A percentile compares a stretch with the other conserved stretches of the same genome.
phyloP scores from a whole-genome alignment of 2,329 filamentous ascomycete species.

The Phaeosphaeria sp. region DNA sequence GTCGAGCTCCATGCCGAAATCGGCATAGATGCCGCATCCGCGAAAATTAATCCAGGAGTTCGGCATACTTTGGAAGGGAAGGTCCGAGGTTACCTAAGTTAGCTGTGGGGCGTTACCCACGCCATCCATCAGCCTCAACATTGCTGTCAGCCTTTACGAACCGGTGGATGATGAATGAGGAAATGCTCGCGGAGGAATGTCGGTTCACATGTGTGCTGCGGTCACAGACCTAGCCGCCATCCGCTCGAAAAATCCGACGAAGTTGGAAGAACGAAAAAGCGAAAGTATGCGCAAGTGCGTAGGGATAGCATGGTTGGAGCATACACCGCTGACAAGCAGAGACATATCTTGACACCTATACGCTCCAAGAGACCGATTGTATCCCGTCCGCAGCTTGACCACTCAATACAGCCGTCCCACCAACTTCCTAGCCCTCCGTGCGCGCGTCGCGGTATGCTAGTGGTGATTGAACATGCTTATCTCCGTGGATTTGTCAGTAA shows the following conservation, averaged over 20 bases:
- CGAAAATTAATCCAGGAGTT: neutral
- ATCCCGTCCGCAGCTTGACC: neutral
- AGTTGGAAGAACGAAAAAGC: neutral
- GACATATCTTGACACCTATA: neutral
- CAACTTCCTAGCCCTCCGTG: neutral
- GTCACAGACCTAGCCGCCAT: neutral
- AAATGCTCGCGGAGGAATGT: neutral
- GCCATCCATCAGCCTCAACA: neutral
- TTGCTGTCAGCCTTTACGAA: neutral
- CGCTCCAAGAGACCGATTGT: neutral
- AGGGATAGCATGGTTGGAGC: neutral
- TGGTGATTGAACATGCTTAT: neutral
- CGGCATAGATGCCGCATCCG: neutral
- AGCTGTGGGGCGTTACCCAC: neutral
- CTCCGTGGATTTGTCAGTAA: neutral
- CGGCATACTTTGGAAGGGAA: neutral
- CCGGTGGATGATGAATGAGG: neutral
- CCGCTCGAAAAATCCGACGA: neutral
- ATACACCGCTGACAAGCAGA: neutral
- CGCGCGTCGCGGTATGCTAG: neutral
- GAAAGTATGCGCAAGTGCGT: neutral
- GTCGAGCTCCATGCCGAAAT: neutral
- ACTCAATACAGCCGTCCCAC: neutral
- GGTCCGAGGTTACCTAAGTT: neutral
- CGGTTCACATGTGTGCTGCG: neutral